Base-by-base conservation (phyloP, 2,329 filamentous ascomycete genomes). In the Diaporthe sp. region DNA sequence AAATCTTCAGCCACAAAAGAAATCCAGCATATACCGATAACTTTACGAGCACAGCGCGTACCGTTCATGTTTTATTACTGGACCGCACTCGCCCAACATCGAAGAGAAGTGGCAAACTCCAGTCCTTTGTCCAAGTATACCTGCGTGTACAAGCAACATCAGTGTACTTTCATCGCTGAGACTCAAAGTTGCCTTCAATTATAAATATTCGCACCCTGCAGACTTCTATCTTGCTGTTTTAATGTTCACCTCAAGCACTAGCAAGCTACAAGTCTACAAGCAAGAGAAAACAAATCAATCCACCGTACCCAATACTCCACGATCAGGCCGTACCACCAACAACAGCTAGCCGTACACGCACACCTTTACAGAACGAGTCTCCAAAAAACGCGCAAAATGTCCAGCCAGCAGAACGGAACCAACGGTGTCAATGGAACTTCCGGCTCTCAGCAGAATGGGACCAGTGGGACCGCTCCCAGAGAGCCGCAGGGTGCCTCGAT, bases 351-450 rank as follows among this genome's bases (percentile, higher is more conserved):
- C 4, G 22, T 30, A 12, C 19, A 66, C 19, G 13, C 2, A 35
- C 1, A 35, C 12, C n/a, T 30, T 17, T 15, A 10, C 38, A 1
- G 2, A 28, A 1, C n/a, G 0, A n/a, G 7, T 19, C 10, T 4
- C 13, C n/a, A 28, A 45, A 25, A 5, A 2, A 45, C 40, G 25
- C 30, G 10, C 40, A 66, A 9, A 40, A 66, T 50, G 60, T 33
- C 60, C n/a, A 15, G 15, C 38, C 58, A 42, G 22, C n/a, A 17
- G 57, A 38, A 61, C 54, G 54, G 54, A 9, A 57, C 54, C 7
- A 9, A 22, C 17, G 54, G 25, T 17, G 40, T 42, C 40, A 42
- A 42, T 2, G 40, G 40, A 42, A 19, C 40, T 42, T 15, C 15
- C 52, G 28, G 52, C 3, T 33, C 57, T 25, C 57, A 40, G 38